These are phyloP conservation scores for Candida pini DNA, from an alignment of 805 yeast genomes.

Conservation along the genomic window DNA sequence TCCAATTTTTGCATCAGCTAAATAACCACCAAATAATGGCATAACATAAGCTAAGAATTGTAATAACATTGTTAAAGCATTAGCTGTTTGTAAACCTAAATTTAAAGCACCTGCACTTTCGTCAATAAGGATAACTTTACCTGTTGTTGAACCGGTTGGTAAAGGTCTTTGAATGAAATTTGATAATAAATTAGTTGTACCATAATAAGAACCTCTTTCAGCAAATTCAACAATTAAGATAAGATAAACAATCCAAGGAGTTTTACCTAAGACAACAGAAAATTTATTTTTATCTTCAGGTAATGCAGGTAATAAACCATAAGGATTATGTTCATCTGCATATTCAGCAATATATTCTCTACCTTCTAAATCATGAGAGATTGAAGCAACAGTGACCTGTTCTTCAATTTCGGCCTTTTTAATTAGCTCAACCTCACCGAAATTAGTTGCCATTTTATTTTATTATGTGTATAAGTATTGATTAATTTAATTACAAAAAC, in stretches of 20 bases:
- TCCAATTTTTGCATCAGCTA: constrained; percentile 45
- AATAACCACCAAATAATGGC: constrained; percentile 48
- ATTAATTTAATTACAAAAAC: too few species aligned
- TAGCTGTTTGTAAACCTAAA: constrained; percentile 39
- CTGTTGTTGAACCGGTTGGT: constrained; percentile 41
- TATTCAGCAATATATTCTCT: constrained; percentile 19
- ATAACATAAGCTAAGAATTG: constrained; percentile 45
- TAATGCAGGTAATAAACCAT: constrained; percentile 20
- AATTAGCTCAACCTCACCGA: too few species aligned
- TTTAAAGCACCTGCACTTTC: constrained; percentile 47
- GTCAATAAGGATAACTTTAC: constrained; percentile 30
- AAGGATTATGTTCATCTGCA: constrained; percentile 27
- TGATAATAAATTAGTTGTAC: constrained; percentile 37
- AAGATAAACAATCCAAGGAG: constrained; percentile 44
- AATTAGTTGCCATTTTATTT: too few species aligned
- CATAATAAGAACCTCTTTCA: constrained; percentile 51
- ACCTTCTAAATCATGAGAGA: background rate
- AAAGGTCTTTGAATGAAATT: constrained; percentile 49
- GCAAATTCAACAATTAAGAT: constrained; percentile 48
- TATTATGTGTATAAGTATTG: too few species aligned
- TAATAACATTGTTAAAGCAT: constrained; percentile 41
- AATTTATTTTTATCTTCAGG: constrained; percentile 28
- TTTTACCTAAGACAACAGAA: constrained; percentile 38
- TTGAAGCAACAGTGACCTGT: constrained; percentile 1
- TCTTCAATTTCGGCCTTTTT: background rate